Conservation (phyloP, 768 basidiomycete species). For the Suillus sp. region DNA sequence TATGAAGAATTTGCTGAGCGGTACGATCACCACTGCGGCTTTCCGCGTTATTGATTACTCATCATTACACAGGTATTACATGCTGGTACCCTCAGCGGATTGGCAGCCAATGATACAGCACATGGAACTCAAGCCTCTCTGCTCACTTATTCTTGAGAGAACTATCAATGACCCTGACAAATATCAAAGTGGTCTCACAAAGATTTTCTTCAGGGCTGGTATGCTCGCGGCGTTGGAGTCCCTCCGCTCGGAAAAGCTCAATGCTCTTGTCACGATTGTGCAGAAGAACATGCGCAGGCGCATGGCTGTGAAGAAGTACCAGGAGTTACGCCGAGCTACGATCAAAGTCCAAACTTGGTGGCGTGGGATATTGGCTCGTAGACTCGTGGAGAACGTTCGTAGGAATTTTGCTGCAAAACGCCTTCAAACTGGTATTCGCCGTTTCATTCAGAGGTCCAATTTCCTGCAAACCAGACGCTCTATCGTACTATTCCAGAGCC, state of each 20-base stretch:
- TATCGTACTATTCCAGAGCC: conserved; percentile 77
- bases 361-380: conserved; percentile 81
- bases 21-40: conserved; percentile 44
- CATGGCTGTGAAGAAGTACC: conserved; percentile 82
- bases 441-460: conserved; percentile 70
- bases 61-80: conserved; percentile 75
- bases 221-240: conserved; percentile 97
- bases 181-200: conserved; percentile 95
- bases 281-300: conserved; percentile 96
- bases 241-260: conserved; percentile 83
- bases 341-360: conserved; percentile 94
- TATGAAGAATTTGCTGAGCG: conserved; percentile 99
- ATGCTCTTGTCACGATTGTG: conserved; percentile 89
- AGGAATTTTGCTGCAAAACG: conserved; percentile 73
- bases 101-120: conserved; percentile 88
- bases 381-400: conserved; percentile 68
- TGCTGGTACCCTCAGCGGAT: conserved; percentile 84
- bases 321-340: conserved; percentile 65
- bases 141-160: conserved; percentile 78
- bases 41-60: conserved; percentile 17
- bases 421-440: conserved; percentile 72
- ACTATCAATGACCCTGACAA: conserved; percentile 94
- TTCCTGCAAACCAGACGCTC: conserved; percentile 65
- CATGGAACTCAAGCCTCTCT: conserved; percentile 78
- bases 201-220: conserved; percentile 99